Evolutionary conservation across 495 filamentous ascomycete species (phyloP).

Genomic region (Hyaloscypha bicolor): DNA sequence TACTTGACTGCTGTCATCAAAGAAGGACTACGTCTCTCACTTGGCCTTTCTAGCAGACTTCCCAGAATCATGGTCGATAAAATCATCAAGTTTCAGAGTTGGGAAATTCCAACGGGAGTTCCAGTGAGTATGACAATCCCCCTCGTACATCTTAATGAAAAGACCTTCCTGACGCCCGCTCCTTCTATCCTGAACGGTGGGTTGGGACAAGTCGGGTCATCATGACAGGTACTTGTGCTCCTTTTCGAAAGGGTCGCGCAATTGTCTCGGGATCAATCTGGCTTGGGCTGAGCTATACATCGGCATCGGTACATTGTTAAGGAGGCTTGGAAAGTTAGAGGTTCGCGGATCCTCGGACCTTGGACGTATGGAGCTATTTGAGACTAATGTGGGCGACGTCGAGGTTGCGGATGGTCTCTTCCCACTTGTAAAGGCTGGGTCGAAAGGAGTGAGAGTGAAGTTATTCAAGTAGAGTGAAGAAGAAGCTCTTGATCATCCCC

Average conservation of each 20-base stretch:
- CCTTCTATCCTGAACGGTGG: conserved; percentile 56
- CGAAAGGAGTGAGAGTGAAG: conserved; percentile 16
- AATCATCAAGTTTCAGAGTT: conserved; percentile 29
- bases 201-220: conserved; percentile 29
- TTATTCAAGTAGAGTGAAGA: too few species aligned
- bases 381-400: conserved; percentile 18
- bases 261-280: conserved; percentile 56
- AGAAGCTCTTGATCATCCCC: too few species aligned
- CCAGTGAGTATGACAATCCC: conserved; percentile 51
- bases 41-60: conserved; percentile 38
- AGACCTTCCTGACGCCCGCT: conserved; percentile 47
- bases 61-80: conserved; percentile 38
- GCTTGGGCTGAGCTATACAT: conserved; percentile 48
- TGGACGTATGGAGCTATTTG: conserved; percentile 17
- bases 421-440: conserved; percentile 15
- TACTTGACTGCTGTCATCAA: conserved; percentile 49
- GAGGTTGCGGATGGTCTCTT: conserved; percentile 11
- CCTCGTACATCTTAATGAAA: conserved; percentile 48
- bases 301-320: conserved; percentile 37
- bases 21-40: conserved; percentile 47
- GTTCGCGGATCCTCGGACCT: not conserved
- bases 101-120: conserved; percentile 35
- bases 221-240: conserved; percentile 47
- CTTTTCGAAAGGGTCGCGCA: conserved; percentile 49
- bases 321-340: conserved; percentile 27